Conservation (phyloP, 192 early-diverging fungal species). For the Coemansia sp. region DNA sequence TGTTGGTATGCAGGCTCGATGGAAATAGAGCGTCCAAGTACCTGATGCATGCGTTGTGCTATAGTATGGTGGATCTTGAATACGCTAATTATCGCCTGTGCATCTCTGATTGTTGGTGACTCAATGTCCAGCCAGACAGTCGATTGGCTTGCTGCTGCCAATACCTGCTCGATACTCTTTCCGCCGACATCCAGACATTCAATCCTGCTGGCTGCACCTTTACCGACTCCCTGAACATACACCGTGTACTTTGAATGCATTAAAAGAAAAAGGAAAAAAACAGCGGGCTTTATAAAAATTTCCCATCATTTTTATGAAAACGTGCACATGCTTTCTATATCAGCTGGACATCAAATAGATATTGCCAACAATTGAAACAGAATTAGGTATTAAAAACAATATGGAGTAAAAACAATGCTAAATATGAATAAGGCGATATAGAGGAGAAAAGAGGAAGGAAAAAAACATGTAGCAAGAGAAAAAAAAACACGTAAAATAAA, state of each 20-base stretch:
- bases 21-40: too few relatives aligned
- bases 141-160: background rate
- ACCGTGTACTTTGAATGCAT: conserved; percentile 2
- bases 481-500: background rate
- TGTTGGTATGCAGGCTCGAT: background rate
- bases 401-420: too few relatives aligned
- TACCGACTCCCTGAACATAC: conserved; percentile 1
- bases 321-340: background rate
- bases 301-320: background rate
- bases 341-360: too few relatives aligned
- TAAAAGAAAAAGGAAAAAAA: background rate
- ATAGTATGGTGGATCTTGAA: conserved; percentile 4
- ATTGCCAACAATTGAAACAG: too few relatives aligned
- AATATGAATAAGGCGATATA: too few relatives aligned
- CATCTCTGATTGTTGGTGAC: background rate
- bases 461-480: background rate
- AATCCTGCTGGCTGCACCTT: background rate
- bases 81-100: background rate
- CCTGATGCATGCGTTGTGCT: background rate
- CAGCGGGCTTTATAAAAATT: background rate
- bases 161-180: conserved; percentile 3
- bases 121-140: conserved; percentile 15
- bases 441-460: background rate
- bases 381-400: too few relatives aligned
- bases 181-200: background rate